These are phyloP conservation scores for Madurella mycetomatis DNA, from an alignment of 2,329 filamentous ascomycete genomes.

Conservation along the genomic window DNA sequence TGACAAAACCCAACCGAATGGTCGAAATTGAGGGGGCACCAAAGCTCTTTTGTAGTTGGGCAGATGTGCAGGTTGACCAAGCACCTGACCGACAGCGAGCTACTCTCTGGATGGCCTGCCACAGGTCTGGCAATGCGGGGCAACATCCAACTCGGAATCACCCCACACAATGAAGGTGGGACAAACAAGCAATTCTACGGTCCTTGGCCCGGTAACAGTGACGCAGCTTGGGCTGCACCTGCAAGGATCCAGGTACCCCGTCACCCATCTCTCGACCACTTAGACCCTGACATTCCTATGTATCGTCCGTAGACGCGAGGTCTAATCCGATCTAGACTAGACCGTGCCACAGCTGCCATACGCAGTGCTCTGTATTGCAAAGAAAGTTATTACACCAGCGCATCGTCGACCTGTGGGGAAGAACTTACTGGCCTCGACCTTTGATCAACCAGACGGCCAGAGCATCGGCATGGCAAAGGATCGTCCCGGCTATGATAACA, in stretches of 20 bases:
- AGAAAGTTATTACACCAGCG: neutral
- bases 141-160: constrained; percentile 18
- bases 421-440: constrained; percentile 13
- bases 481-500: constrained; percentile 20
- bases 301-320: too few relatives aligned
- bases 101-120: neutral
- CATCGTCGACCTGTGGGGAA: neutral
- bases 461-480: constrained; percentile 19
- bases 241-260: neutral
- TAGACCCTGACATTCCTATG: too few relatives aligned
- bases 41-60: constrained; percentile 12
- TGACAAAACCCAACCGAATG: neutral
- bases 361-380: neutral
- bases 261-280: too few relatives aligned
- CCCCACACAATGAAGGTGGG: constrained; percentile 10
- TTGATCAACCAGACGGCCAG: constrained; percentile 7
- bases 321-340: too few relatives aligned
- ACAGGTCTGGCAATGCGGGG: neutral
- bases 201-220: constrained; percentile 13
- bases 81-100: neutral
- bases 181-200: constrained; percentile 11
- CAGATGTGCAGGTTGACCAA: neutral
- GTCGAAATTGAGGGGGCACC: neutral
- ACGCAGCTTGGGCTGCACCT: constrained; percentile 13
- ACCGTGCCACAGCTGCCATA: neutral